phyloP scores from a whole-genome alignment of 108 stramenopile species.

The Cyclotella cryptica region DNA sequence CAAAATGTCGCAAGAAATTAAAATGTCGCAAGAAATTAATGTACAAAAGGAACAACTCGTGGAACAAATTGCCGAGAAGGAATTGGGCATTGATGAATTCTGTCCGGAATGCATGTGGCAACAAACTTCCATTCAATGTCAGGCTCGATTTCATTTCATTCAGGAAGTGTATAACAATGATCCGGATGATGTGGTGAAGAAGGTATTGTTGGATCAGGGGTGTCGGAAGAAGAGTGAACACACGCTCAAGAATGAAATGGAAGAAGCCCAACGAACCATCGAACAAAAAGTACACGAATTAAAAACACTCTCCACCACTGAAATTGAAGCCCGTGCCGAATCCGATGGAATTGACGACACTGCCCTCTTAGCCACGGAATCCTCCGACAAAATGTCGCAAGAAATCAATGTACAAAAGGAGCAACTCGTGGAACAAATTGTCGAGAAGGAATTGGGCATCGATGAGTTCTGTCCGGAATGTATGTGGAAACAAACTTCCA shows the following conservation, averaged over 20 bases:
- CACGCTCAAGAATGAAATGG: no score
- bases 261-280: no score
- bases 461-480: conserved; percentile 25
- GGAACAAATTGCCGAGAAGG: conserved; percentile 17
- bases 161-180: not conserved
- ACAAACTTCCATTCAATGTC: not conserved
- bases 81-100: conserved; percentile 17
- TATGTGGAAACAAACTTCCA: not conserved
- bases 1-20: no score
- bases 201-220: not conserved
- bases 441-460: conserved; percentile 18
- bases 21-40: no score
- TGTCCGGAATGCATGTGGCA: conserved; percentile 21
- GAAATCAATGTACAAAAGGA: no score
- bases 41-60: not conserved
- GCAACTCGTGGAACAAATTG: conserved; percentile 11
- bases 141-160: not conserved
- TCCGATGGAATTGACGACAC: no score
- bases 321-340: not conserved
- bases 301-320: no score
- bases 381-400: no score
- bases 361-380: no score
- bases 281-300: no score
- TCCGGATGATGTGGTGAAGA: not conserved
- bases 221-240: no score